Percentiles rank a stretch among this genome's conserved stretches.
phyloP scores from a whole-genome alignment of 805 yeast species.

The Huiozyma naganishii region DNA sequence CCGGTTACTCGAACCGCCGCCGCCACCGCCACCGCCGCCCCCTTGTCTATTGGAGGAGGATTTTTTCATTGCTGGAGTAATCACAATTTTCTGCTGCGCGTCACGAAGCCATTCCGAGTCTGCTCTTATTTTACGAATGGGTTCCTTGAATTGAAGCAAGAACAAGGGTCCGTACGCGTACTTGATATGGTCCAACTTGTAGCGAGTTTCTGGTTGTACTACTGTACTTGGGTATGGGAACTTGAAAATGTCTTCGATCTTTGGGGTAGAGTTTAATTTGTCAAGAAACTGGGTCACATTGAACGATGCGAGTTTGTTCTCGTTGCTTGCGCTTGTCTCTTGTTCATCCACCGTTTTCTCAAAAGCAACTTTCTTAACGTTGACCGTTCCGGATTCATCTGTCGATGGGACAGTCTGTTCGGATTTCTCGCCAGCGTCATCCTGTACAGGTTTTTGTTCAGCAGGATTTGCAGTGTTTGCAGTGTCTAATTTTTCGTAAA shows the following conservation, averaged over 20 bases:
- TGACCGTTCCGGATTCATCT: neutral
- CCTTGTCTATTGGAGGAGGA: slow-evolving; percentile 15
- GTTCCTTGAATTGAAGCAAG: slow-evolving; percentile 62
- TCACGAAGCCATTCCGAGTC: slow-evolving; percentile 48
- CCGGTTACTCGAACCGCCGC: slow-evolving; percentile 49
- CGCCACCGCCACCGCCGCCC: slow-evolving; percentile 28
- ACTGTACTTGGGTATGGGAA: slow-evolving; percentile 47
- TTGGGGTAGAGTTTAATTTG: slow-evolving; percentile 35
- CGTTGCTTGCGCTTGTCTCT: slow-evolving; percentile 3
- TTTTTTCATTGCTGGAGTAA: slow-evolving; percentile 21
- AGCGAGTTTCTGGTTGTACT: slow-evolving; percentile 38
- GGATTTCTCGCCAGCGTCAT: neutral
- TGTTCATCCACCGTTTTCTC: neutral
- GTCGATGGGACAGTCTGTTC: neutral
- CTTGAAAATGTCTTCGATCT: slow-evolving; percentile 45
- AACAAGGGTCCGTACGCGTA: slow-evolving; percentile 72
- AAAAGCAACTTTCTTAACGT: neutral
- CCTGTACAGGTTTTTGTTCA: slow-evolving; percentile 4
- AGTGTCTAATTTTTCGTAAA: neutral
- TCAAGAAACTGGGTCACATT: slow-evolving; percentile 46
- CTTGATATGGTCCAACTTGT: slow-evolving; percentile 23
- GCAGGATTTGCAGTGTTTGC: slow-evolving; percentile 2
- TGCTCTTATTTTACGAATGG: slow-evolving; percentile 39
- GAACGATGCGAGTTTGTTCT: slow-evolving; percentile 9
- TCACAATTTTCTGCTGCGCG: slow-evolving; percentile 24